These are phyloP conservation scores for Cadophora malorum DNA, from an alignment of 2,329 filamentous ascomycete species.

Conservation along the genomic window DNA sequence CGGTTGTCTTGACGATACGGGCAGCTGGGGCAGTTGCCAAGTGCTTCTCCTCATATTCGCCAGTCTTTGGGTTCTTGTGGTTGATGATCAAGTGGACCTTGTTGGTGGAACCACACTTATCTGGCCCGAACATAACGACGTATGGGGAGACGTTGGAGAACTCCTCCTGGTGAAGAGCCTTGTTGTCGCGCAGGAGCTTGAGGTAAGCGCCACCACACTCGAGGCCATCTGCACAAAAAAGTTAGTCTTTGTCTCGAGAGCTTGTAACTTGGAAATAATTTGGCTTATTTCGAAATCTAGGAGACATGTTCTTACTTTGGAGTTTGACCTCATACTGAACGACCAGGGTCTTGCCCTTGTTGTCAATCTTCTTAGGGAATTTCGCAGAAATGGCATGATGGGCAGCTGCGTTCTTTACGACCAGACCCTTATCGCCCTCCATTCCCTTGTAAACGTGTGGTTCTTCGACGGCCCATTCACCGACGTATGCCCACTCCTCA, in stretches of 20 bases:
- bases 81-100: slow-evolving; percentile 99
- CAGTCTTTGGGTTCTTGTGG: slow-evolving; percentile 99
- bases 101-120: slow-evolving; percentile 99
- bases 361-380: slow-evolving; percentile 94
- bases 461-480: slow-evolving; percentile 97
- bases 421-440: slow-evolving; percentile 92
- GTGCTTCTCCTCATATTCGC: slow-evolving; percentile 99
- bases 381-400: slow-evolving; percentile 99
- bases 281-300: not conserved
- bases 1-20: slow-evolving; percentile 87
- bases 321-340: slow-evolving; percentile 99
- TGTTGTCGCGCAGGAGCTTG: slow-evolving; percentile 98
- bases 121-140: slow-evolving; percentile 99
- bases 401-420: slow-evolving; percentile 96
- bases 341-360: slow-evolving; percentile 96
- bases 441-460: slow-evolving; percentile 89
- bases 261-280: not conserved
- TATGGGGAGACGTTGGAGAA: slow-evolving; percentile 98
- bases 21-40: slow-evolving; percentile 82
- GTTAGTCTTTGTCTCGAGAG: slow-evolving; percentile 43
- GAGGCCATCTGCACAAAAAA: slow-evolving; percentile 71
- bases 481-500: slow-evolving; percentile 96
- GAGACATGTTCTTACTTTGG: slow-evolving; percentile 72
- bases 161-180: slow-evolving; percentile 94
- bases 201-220: slow-evolving; percentile 99